phyloP scores from a whole-genome alignment of 768 basidiomycete species.

The Rhodotorula diobovata region DNA sequence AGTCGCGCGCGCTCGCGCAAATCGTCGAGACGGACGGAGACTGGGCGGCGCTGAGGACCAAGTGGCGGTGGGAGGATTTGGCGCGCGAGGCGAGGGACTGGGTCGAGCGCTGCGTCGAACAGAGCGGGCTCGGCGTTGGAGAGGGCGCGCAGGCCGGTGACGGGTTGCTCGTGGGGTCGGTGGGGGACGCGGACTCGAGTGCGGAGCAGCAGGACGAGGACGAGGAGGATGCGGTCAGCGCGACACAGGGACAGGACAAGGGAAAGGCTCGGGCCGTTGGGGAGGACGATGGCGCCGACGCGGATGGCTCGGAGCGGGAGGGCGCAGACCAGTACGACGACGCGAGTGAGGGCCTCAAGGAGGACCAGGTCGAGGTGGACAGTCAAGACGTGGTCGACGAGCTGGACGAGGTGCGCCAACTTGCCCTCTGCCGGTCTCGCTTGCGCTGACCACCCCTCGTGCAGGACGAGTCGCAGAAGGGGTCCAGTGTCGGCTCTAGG shows the following conservation, averaged over 20 bases:
- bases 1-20: neutral
- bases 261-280: neutral
- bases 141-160: neutral
- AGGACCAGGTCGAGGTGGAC: neutral
- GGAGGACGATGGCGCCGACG: neutral
- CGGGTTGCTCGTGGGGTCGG: neutral
- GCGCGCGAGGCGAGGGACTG: neutral
- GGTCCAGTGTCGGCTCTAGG: too few relatives aligned
- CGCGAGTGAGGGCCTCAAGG: neutral
- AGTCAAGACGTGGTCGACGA: too few relatives aligned
- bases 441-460: too few relatives aligned
- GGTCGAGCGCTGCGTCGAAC: neutral
- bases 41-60: constrained; percentile 3
- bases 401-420: too few relatives aligned
- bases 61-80: constrained; percentile 7
- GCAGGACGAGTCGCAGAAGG: too few relatives aligned
- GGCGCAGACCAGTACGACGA: neutral
- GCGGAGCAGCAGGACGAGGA: neutral
- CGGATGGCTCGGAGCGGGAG: neutral
- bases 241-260: neutral
- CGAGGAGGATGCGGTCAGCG: neutral
- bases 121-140: neutral
- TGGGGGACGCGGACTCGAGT: neutral
- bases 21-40: neutral
- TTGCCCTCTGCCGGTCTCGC: too few relatives aligned